Conservation (phyloP, 345 rosid species). For the Hirschfeldia incana region DNA sequence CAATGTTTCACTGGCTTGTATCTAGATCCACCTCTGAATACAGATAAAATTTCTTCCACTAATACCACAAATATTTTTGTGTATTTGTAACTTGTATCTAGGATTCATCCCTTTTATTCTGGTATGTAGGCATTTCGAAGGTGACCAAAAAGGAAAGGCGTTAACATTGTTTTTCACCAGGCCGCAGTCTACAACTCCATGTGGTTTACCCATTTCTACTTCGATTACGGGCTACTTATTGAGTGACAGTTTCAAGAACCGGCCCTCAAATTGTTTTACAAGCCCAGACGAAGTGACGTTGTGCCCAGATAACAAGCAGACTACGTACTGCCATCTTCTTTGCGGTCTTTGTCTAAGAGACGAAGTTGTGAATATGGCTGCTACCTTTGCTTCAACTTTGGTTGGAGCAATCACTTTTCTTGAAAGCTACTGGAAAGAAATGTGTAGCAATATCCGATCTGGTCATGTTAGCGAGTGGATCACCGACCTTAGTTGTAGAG, state of each 20-base stretch:
- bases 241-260: not conserved
- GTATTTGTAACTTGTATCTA: not conserved
- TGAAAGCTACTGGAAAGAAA: too few relatives aligned
- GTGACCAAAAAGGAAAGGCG: not conserved
- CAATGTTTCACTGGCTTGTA: too few relatives aligned
- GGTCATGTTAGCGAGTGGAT: too few relatives aligned
- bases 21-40: too few relatives aligned
- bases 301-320: not conserved
- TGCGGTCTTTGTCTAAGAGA: not conserved
- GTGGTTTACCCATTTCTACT: not conserved
- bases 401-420: too few relatives aligned
- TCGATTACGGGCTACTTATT: not conserved
- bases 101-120: not conserved
- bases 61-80: not conserved
- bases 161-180: not conserved
- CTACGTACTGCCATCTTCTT: not conserved
- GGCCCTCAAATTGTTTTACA: not conserved
- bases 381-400: not conserved
- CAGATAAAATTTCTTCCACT: too few relatives aligned
- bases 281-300: not conserved
- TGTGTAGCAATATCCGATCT: too few relatives aligned
- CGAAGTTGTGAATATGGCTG: not conserved
- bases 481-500: too few relatives aligned
- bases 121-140: not conserved
- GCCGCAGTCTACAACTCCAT: not conserved